These are phyloP conservation scores for Fusarium sambucinum DNA, from an alignment of 2,329 filamentous ascomycete species.

Conservation along the genomic window DNA sequence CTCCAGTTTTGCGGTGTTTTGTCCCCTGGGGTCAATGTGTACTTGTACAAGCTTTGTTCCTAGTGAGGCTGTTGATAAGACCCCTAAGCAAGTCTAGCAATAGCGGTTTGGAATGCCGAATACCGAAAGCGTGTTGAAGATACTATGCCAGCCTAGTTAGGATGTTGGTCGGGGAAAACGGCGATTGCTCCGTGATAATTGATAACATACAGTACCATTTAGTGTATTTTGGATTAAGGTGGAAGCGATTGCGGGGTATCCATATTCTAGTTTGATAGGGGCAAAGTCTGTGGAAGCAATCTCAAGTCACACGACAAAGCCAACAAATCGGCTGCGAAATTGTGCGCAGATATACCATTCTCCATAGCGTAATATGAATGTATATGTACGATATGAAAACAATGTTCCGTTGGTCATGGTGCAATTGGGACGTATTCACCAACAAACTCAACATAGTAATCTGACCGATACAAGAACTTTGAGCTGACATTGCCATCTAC, in stretches of 20 bases:
- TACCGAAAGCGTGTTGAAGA: slow-evolving; percentile 22
- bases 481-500: background rate
- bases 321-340: background rate
- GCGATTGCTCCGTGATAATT: slow-evolving; percentile 26
- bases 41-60: background rate
- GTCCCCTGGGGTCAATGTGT: background rate
- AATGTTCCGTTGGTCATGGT: background rate
- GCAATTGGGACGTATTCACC: no score
- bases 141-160: slow-evolving; percentile 26
- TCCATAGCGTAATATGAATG: background rate
- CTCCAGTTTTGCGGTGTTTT: slow-evolving; percentile 19
- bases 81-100: background rate
- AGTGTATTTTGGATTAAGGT: slow-evolving; percentile 9
- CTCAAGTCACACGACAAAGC: slow-evolving; percentile 7
- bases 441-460: background rate
- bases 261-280: slow-evolving; percentile 22
- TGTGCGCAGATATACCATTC: background rate
- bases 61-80: slow-evolving; percentile 1
- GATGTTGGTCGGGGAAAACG: slow-evolving; percentile 34
- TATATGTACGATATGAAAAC: background rate
- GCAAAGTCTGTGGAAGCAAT: slow-evolving; percentile 6
- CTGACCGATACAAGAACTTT: background rate
- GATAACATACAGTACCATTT: slow-evolving; percentile 32
- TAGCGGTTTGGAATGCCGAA: slow-evolving; percentile 31
- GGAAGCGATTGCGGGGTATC: slow-evolving; percentile 39